Percentiles rank a stretch among this genome's conserved stretches.
Evolutionary conservation across 352 stramenopile species (phyloP).

Genomic region (Pythium aquatile): DNA sequence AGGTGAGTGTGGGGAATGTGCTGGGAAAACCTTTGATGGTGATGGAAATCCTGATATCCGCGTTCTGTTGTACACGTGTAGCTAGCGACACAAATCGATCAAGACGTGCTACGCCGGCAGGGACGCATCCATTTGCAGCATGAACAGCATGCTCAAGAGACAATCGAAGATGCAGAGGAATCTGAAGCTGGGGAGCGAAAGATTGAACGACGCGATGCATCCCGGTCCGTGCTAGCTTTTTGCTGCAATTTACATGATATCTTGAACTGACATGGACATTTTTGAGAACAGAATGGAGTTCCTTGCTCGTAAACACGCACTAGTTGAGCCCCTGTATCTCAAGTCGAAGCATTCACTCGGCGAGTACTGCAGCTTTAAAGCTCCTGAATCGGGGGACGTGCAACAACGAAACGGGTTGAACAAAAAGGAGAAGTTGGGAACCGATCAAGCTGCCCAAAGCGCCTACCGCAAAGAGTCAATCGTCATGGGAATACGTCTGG

Average conservation of each 20-base stretch:
- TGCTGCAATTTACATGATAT: not conserved
- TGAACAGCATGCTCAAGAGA: conserved; percentile 3
- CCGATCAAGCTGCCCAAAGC: not conserved
- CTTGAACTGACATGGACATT: not conserved
- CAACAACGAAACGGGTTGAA: not conserved
- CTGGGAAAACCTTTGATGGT: not conserved
- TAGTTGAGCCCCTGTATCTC: conserved; percentile 44
- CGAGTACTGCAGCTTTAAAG: conserved; percentile 66
- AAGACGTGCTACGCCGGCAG: conserved; percentile 35
- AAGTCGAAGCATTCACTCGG: conserved; percentile 40
- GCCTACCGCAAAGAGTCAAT: conserved; percentile 40
- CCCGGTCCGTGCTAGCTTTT: conserved; percentile 27
- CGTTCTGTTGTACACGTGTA: conserved; percentile 9
- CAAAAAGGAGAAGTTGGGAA: not conserved
- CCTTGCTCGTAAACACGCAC: conserved; percentile 44
- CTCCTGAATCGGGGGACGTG: conserved; percentile 6
- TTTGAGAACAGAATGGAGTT: conserved; percentile 39
- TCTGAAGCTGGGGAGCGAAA: not conserved
- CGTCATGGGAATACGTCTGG: conserved; percentile 54
- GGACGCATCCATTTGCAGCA: not conserved
- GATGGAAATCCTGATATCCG: not conserved
- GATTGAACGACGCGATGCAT: conserved; percentile 31
- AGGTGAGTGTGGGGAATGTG: conserved; percentile 32
- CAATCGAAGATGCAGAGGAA: not conserved
- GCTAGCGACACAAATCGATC: conserved; percentile 64